These are phyloP conservation scores for Cryptosporidium sp. DNA, from an alignment of 169 alveolate species.

Conservation along the genomic window DNA sequence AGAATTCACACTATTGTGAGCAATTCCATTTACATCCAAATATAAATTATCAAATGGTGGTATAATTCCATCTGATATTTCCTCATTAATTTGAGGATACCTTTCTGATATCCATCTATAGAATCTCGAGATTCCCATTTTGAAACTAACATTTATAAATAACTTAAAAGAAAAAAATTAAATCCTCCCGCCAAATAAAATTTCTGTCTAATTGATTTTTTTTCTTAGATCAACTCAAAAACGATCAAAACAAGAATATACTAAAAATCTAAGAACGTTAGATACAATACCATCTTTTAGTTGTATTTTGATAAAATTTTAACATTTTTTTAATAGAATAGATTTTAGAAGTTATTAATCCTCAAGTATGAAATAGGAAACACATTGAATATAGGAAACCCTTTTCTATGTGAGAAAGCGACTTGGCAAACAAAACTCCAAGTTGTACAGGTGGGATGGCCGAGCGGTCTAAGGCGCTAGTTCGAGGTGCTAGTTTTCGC, in stretches of 20 bases:
- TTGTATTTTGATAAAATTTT: no score
- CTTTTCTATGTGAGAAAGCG: not conserved
- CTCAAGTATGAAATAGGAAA: not conserved
- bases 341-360: no score
- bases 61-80: slow-evolving; percentile 77
- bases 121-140: slow-evolving; percentile 93
- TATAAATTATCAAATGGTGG: slow-evolving; percentile 92
- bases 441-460: slow-evolving; percentile 71
- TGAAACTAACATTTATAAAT: not conserved
- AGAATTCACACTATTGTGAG: slow-evolving; percentile 94
- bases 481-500: slow-evolving; percentile 79
- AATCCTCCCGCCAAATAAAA: not conserved
- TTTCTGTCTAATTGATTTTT: not conserved
- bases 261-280: not conserved
- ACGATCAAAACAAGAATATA: not conserved
- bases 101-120: slow-evolving; percentile 91
- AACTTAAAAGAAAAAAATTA: not conserved
- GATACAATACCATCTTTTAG: not conserved
- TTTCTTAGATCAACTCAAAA: not conserved
- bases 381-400: not conserved
- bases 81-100: slow-evolving; percentile 91
- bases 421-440: not conserved
- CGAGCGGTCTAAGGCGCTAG: slow-evolving; percentile 79
- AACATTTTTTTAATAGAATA: no score
- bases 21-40: slow-evolving; percentile 96